Evolutionary conservation across 1,139 yeast species (phyloP), one percentile per base, ranked within the genome.

Genomic region (Hanseniaspora gamundiae): DNA sequence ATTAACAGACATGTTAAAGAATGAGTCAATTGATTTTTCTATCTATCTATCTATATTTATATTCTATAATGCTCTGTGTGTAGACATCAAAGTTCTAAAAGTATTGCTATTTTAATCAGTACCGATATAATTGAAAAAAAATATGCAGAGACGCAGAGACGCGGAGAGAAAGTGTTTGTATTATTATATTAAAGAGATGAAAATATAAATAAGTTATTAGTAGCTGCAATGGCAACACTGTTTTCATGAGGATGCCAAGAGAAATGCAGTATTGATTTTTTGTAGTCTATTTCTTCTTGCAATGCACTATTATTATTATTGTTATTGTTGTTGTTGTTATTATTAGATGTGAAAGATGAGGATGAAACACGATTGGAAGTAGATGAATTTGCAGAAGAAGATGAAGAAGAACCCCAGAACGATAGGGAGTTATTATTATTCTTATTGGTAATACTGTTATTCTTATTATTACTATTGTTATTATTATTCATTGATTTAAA

Each of bases 221-320:
- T 93, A 28, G 98, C 98, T 42, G 97, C 98, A 59, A 93, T 85
- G 39, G 98, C 98, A 53, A 93, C 95, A 42, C 94, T 81, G 67
- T 91, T 86, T 67, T 93, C 98, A 57, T 72, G 74, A 51, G 98
- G 98, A 69, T 93, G 98, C 98, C 99, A 93, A 60, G 97, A 87
- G 64, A 87, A 73, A 67, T 91, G 97, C 65, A 91, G 73, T 52
- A 93, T 88, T 65, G 87, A 83, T 73, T 88, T 88, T 65, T 88
- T 87, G 68, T 87, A 91, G 65, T 93, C 97, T 57, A 88, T 83
- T 52, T 80, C 80, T 61, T 85, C 94, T 19, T 41, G 39, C 5
- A 43, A 28, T 9, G 35, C 42, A n/a, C n/a, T n/a, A n/a, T n/a
- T n/a, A n/a, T n/a, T n/a, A n/a, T n/a, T n/a, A n/a, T n/a, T n/a